These are phyloP conservation scores for Albatrellus ellisii DNA, from an alignment of 768 basidiomycete genomes.

Conservation along the genomic window DNA sequence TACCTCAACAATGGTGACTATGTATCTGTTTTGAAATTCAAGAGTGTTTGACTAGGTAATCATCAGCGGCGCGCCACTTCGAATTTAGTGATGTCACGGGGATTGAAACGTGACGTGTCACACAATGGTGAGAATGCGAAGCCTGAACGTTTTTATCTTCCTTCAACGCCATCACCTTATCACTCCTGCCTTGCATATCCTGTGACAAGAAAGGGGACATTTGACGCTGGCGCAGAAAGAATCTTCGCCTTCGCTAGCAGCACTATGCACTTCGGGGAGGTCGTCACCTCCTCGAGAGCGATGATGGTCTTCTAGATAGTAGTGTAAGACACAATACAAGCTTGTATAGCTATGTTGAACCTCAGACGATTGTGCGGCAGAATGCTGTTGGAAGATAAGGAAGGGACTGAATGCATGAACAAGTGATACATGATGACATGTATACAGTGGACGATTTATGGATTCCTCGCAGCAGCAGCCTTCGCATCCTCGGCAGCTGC, in stretches of 20 bases:
- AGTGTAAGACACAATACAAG: slow-evolving; percentile 20
- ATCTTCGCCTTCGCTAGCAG: slow-evolving; percentile 27
- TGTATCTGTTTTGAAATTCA: no score
- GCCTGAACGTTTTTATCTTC: neutral
- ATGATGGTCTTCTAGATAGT: slow-evolving; percentile 29
- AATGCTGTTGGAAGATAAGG: neutral
- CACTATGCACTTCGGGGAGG: slow-evolving; percentile 18
- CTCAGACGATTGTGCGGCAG: neutral
- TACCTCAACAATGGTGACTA: no score
- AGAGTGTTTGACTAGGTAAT: no score
- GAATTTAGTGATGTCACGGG: no score
- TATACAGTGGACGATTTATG: slow-evolving; percentile 3
- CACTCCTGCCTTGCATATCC: slow-evolving; percentile 16
- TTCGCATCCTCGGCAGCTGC: slow-evolving; percentile 86
- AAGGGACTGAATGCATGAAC: slow-evolving; percentile 4
- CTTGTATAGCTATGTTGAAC: neutral
- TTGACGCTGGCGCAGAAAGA: slow-evolving; percentile 17
- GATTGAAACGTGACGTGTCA: no score
- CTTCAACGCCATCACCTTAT: slow-evolving; percentile 21
- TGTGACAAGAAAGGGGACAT: slow-evolving; percentile 18
- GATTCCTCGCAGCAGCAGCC: slow-evolving; percentile 26
- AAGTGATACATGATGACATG: slow-evolving; percentile 11
- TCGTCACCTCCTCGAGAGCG: slow-evolving; percentile 10
- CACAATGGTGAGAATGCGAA: no score
- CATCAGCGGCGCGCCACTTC: no score